Conservation (phyloP, 2,329 filamentous ascomycete species). For the Pseudogymnoascus sp. region DNA sequence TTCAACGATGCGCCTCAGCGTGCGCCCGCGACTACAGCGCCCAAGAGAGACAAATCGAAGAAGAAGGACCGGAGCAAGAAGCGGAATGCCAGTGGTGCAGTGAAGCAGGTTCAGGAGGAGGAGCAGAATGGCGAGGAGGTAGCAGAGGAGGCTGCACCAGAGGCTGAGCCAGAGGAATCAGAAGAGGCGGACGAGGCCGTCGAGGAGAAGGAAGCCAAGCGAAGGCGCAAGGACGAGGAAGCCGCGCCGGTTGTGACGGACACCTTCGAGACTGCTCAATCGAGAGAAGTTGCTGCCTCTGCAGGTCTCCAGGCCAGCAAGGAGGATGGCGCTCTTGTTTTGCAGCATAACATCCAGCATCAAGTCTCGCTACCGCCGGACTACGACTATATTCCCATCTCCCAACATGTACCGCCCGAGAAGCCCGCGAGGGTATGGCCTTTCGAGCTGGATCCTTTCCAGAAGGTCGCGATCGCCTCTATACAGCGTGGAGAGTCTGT, state of each 20-base stretch:
- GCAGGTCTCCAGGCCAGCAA: conserved; percentile 27
- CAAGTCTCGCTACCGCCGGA: conserved; percentile 92
- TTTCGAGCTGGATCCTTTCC: conserved; percentile 95
- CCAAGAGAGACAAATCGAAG: conserved; percentile 37
- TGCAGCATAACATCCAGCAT: conserved; percentile 97
- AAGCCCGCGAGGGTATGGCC: conserved; percentile 77
- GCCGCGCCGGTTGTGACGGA: conserved; percentile 80
- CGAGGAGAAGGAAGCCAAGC: conserved; percentile 46
- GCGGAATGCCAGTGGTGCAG: conserved; percentile 73
- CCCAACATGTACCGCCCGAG: conserved; percentile 83
- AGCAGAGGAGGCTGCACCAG: conserved; percentile 22
- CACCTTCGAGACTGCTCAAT: conserved; percentile 90
- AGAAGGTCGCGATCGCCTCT: conserved; percentile 87
- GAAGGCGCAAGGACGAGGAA: conserved; percentile 59
- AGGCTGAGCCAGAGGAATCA: conserved; percentile 24
- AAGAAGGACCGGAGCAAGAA: conserved; percentile 68
- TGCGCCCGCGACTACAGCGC: conserved; percentile 28
- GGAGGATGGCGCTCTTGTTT: conserved; percentile 54
- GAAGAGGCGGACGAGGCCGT: conserved; percentile 36
- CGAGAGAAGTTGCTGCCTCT: conserved; percentile 72
- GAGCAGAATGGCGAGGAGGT: conserved; percentile 58
- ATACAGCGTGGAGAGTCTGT: conserved; percentile 97
- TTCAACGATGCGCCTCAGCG: conserved; percentile 63
- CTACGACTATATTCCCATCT: conserved; percentile 91
- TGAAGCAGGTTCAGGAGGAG: conserved; percentile 50